These are phyloP conservation scores for Perkinsus marinus DNA, from an alignment of 169 alveolate species.

Conservation along the genomic window DNA sequence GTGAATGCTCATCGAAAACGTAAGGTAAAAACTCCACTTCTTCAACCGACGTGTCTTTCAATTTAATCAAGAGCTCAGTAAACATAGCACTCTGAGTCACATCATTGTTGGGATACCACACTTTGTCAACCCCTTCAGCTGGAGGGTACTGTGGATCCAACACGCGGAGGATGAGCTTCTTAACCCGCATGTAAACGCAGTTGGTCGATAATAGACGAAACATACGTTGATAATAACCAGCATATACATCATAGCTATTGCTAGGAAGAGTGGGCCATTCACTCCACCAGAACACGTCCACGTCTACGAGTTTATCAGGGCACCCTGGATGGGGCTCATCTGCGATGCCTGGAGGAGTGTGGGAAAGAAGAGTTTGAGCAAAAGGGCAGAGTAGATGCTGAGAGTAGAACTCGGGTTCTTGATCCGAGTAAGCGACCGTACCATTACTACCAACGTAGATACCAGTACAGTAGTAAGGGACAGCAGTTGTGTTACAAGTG, in stretches of 20 bases:
- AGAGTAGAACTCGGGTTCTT: not conserved
- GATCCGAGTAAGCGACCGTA: not conserved
- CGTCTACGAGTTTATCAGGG: not conserved
- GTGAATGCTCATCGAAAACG: not conserved
- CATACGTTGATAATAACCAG: not conserved
- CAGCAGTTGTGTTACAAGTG: not conserved
- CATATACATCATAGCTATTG: not conserved
- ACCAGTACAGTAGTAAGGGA: not conserved
- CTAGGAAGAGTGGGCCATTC: not conserved
- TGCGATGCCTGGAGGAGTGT: not conserved
- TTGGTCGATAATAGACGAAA: not conserved
- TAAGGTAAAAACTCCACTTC: not conserved
- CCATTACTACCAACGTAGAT: not conserved
- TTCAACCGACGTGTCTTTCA: not conserved
- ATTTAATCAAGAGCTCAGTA: not conserved
- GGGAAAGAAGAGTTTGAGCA: not conserved
- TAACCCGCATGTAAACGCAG: not conserved
- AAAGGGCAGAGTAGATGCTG: not conserved
- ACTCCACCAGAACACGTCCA: not conserved
- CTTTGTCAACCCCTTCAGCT: not conserved
- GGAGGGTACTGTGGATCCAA: not conserved
- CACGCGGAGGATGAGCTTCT: not conserved
- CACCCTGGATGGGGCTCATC: not conserved
- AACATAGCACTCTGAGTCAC: not conserved
- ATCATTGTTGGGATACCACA: not conserved